Conservation (phyloP, 192 early-diverging fungal genomes). For the Backusella tuberculispora region DNA sequence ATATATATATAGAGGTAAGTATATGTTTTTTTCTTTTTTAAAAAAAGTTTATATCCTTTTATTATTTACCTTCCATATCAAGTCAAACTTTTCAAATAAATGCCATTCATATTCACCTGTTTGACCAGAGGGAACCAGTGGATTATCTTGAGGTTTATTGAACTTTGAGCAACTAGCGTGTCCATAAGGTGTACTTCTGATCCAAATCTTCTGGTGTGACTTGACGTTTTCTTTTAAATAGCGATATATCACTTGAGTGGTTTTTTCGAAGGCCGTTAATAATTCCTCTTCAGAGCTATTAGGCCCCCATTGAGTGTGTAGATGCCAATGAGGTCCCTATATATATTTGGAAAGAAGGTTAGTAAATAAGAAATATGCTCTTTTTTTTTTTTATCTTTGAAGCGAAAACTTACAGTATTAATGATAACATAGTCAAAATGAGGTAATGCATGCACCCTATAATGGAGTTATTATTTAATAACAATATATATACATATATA, state of each 20-base stretch:
- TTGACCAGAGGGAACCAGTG: constrained; percentile 29
- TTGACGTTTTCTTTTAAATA: constrained; percentile 25
- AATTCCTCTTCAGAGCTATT: constrained; percentile 27
- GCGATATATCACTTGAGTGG: constrained; percentile 24
- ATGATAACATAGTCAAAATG: constrained; percentile 39
- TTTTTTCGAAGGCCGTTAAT: constrained; percentile 26
- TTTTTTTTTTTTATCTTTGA: too few species aligned
- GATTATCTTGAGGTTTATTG: constrained; percentile 23
- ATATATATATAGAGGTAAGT: background rate
- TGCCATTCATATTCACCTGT: constrained; percentile 44
- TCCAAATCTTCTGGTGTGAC: constrained; percentile 35
- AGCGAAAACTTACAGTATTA: constrained; percentile 34
- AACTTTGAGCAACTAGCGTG: constrained; percentile 42
- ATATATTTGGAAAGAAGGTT: background rate
- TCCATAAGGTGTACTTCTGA: constrained; percentile 41
- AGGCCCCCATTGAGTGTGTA: constrained; percentile 26
- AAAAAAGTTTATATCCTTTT: background rate
- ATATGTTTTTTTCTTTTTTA: background rate
- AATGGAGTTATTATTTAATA: too few species aligned
- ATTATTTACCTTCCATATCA: constrained; percentile 33
- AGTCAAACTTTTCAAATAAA: constrained; percentile 36
- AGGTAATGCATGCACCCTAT: constrained; percentile 38
- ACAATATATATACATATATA: background rate
- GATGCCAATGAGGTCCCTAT: constrained; percentile 44
- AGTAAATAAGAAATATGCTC: background rate